Evolutionary conservation across 2,329 filamentous ascomycete species (phyloP).

Genomic region (Arthroderma uncinatum): DNA sequence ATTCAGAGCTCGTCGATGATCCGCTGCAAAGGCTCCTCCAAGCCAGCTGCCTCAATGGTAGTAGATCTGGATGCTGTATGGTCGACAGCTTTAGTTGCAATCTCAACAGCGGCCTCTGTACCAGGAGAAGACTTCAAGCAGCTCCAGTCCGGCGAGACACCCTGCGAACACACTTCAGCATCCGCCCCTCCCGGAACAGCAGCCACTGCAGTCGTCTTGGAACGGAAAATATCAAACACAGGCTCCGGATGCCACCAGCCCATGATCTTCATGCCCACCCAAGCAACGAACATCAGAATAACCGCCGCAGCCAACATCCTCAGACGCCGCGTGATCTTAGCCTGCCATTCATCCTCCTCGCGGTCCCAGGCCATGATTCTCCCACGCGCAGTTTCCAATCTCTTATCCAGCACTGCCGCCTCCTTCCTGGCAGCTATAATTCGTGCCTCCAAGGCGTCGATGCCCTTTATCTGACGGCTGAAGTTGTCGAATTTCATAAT

Average conservation of each 20-base stretch:
- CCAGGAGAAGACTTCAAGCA: neutral
- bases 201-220: neutral
- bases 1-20: slow-evolving; percentile 11
- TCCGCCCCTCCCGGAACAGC: neutral
- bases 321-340: slow-evolving; percentile 27
- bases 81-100: neutral
- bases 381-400: slow-evolving; percentile 29
- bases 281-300: slow-evolving; percentile 15
- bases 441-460: slow-evolving; percentile 29
- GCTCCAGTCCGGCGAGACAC: neutral
- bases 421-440: slow-evolving; percentile 28
- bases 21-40: slow-evolving; percentile 8
- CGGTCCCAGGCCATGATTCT: slow-evolving; percentile 35
- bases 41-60: neutral
- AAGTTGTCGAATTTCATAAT: slow-evolving; percentile 31
- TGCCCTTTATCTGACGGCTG: slow-evolving; percentile 27
- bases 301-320: slow-evolving; percentile 24
- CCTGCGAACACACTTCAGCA: neutral
- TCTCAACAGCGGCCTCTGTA: neutral
- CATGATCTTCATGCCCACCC: neutral
- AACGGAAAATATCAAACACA: neutral
- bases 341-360: slow-evolving; percentile 34
- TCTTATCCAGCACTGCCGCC: slow-evolving; percentile 27
- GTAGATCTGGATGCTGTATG: neutral
- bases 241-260: neutral